These are phyloP conservation scores for Albugo laibachii DNA, from an alignment of 352 stramenopile species.

Conservation along the genomic window DNA sequence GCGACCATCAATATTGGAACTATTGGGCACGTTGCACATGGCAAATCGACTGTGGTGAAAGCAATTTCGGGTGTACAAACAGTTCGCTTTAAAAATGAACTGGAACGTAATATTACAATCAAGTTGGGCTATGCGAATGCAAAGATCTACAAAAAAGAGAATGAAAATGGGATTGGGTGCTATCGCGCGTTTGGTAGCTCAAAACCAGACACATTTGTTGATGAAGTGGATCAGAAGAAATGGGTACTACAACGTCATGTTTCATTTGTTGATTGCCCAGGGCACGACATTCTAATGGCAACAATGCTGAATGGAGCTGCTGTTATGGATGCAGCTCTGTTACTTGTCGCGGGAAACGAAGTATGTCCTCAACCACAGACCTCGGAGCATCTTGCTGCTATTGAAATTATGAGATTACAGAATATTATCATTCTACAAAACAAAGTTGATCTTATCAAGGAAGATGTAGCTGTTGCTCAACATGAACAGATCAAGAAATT, in stretches of 20 bases:
- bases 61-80: constrained; percentile 99
- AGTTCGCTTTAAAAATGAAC: constrained; percentile 97
- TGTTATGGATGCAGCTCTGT: constrained; percentile 98
- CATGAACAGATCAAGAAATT: constrained; percentile 94
- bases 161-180: constrained; percentile 54
- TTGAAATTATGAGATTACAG: constrained; percentile 99
- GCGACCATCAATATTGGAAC: constrained; percentile 99
- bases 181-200: constrained; percentile 81
- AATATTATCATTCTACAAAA: constrained; percentile 99
- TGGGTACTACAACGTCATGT: constrained; percentile 93
- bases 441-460: constrained; percentile 99
- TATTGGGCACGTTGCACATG: constrained; percentile 99
- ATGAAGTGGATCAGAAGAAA: constrained; percentile 72
- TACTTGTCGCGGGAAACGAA: constrained; percentile 96
- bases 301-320: constrained; percentile 99
- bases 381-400: constrained; percentile 97
- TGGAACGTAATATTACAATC: constrained; percentile 99
- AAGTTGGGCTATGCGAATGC: constrained; percentile 99
- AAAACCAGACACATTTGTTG: constrained; percentile 72
- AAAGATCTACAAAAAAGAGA: constrained; percentile 96
- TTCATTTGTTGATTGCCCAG: constrained; percentile 99
- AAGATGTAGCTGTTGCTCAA: constrained; percentile 92
- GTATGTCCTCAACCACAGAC: constrained; percentile 99
- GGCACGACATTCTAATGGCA: constrained; percentile 99
- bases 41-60: constrained; percentile 99